Base-by-base conservation (phyloP, 1,139 yeast species). In the Suhomyces chickasaworum region DNA sequence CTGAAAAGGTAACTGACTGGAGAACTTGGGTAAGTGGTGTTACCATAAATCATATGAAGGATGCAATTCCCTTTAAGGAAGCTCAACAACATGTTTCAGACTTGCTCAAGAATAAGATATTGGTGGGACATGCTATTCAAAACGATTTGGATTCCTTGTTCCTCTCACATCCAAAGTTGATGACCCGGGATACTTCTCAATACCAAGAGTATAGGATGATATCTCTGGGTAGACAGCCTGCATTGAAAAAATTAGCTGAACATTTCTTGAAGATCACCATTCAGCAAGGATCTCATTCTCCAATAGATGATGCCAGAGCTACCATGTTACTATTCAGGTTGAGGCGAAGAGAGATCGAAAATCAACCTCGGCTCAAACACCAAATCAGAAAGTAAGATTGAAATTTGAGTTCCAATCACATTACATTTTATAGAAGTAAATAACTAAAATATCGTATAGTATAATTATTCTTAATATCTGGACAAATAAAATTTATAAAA, bases 11-110 rank as follows among this genome's bases (percentile, higher is more conserved):
- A 1, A 84, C 91, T 0, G 96, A 90, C 63, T 91, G 95, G 90
- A 77, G 97, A 63, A 91, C 97, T 0, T 84, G 91, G 88, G 95
- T 89, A n/a, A 84, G 95, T 63, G 98, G 98, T 13, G 81, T 91
- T 3, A 73, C 83, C 2, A 87, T 96, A 0, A 65, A 68, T 7
- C 80, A 86, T 60, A 82, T 90, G 86, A 68, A 71, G 31, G 63
- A 74, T 38, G 97, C 96, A 0, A 72, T 85, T 0, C 53, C 79
- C 1, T 86, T 87, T 56, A 73, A 77, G 51, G 80, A 80, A 29
- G 95, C 95, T 0, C 95, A 86, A 59, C 55, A 66, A 12, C 70
- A 69, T 46, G 84, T 84, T 0, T 63, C 80, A 0, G 74, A 76
- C 0, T 51, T 89, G 13, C 53, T 82, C 10, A 59, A 78, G 3